Conservation (phyloP, 371 early-diverging fungal species). For the Mucor saturninus region DNA sequence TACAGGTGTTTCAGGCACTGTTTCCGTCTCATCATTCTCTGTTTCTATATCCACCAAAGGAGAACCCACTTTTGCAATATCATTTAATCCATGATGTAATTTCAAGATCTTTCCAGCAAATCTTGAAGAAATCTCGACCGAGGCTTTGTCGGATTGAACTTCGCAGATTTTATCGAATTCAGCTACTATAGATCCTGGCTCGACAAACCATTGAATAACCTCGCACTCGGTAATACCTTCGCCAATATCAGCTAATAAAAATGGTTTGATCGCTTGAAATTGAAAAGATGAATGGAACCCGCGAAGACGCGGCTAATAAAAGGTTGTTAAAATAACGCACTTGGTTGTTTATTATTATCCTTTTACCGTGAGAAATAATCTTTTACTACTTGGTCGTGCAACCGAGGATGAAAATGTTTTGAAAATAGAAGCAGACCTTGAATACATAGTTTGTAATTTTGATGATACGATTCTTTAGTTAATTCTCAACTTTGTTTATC, state of each 20-base stretch:
- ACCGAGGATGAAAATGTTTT: conserved; percentile 15
- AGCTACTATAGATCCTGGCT: conserved; percentile 85
- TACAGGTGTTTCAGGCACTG: neutral
- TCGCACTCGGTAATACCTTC: conserved; percentile 98
- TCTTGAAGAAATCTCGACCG: conserved; percentile 96
- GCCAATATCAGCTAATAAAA: conserved; percentile 95
- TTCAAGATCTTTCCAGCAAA: conserved; percentile 86
- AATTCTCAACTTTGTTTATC: neutral
- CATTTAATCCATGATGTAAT: conserved; percentile 85
- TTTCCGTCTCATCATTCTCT: conserved; percentile 48
- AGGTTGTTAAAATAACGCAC: neutral
- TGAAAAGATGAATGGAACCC: conserved; percentile 45
- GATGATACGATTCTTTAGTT: too few species aligned
- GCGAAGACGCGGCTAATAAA: conserved; percentile 2
- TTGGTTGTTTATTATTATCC: neutral
- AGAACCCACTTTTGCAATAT: conserved; percentile 92
- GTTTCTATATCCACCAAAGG: conserved; percentile 93
- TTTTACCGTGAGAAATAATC: conserved; percentile 31
- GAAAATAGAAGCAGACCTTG: conserved; percentile 17
- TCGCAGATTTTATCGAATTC: conserved; percentile 97
- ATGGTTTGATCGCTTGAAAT: conserved; percentile 68
- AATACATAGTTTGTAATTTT: neutral
- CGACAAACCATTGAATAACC: conserved; percentile 96
- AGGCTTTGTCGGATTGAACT: conserved; percentile 98
- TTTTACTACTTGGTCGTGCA: conserved; percentile 14